These are phyloP conservation scores for Penicillium chermesinum DNA, from an alignment of 495 filamentous ascomycete genomes.

Conservation along the genomic window DNA sequence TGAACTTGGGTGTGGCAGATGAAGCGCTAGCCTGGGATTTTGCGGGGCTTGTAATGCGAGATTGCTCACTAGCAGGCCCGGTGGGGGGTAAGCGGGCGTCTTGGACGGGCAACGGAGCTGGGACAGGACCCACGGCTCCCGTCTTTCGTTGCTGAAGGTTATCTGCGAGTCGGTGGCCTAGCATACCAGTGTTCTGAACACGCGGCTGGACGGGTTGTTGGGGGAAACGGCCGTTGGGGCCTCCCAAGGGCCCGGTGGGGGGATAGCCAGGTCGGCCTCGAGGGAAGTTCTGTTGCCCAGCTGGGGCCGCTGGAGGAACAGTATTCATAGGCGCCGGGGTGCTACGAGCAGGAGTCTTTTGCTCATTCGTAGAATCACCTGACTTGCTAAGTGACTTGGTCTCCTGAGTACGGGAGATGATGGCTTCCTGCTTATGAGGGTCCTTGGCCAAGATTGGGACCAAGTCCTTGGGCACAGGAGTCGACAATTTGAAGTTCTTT, in stretches of 20 bases:
- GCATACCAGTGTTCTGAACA: conserved; percentile 42
- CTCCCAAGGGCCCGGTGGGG: conserved; percentile 42
- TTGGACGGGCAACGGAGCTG: conserved; percentile 52
- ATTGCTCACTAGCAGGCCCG: conserved; percentile 44
- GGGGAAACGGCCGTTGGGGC: conserved; percentile 28
- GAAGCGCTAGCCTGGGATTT: conserved; percentile 47
- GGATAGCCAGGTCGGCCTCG: conserved; percentile 43
- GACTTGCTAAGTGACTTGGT: conserved; percentile 50
- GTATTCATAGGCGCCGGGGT: conserved; percentile 27
- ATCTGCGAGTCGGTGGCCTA: conserved; percentile 50
- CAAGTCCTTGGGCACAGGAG: conserved; percentile 84
- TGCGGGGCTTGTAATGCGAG: conserved; percentile 38
- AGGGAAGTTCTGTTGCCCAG: conserved; percentile 42
- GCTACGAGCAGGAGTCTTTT: conserved; percentile 27
- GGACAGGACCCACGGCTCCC: conserved; percentile 34
- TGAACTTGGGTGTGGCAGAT: conserved; percentile 62
- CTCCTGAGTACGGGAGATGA: conserved; percentile 74
- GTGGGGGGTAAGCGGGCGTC: conserved; percentile 46
- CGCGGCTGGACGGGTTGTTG: conserved; percentile 40
- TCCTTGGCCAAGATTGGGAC: conserved; percentile 96
- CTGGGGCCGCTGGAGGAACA: conserved; percentile 26
- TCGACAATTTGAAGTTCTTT: conserved; percentile 84
- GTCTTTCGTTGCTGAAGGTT: conserved; percentile 55
- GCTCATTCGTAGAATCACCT: conserved; percentile 28
- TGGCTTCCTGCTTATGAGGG: conserved; percentile 81